Percentiles rank a stretch among this genome's conserved stretches.
phyloP scores from a whole-genome alignment of 2,329 filamentous ascomycete species.

The Dactylonectria macrodidyma region DNA sequence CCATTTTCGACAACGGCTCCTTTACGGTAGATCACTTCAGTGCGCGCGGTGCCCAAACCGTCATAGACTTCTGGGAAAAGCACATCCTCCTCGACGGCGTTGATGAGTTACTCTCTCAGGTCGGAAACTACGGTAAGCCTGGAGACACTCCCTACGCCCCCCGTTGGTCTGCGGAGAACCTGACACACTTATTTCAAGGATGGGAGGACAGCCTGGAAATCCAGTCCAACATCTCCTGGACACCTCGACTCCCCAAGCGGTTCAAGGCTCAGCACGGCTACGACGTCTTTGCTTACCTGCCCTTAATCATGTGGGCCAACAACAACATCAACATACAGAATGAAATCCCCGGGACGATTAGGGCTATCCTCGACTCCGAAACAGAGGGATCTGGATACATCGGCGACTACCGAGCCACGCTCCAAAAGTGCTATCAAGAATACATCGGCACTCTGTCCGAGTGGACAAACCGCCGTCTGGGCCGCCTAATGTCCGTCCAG shows the following conservation, averaged over 20 bases:
- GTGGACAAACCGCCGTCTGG: constrained; percentile 7
- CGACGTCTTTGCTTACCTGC: constrained; percentile 12
- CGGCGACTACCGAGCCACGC: constrained; percentile 9
- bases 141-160: too few relatives aligned
- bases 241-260: not conserved
- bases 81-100: not conserved
- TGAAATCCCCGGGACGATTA: too few relatives aligned
- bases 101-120: not conserved
- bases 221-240: constrained; percentile 17
- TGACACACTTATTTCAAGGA: not conserved
- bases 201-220: constrained; percentile 31
- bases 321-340: constrained; percentile 7
- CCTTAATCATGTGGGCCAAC: not conserved
- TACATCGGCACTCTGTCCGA: constrained; percentile 3
- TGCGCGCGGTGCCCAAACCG: not conserved
- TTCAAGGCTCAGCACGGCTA: constrained; percentile 7
- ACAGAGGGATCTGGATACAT: constrained; percentile 6
- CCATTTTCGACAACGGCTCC: not conserved
- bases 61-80: constrained; percentile 5
- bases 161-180: too few relatives aligned
- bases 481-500: constrained; percentile 8
- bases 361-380: too few relatives aligned
- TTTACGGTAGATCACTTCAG: not conserved
- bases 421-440: constrained; percentile 16
- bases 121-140: not conserved